These are phyloP conservation scores for Paecilomyces sp. DNA, from an alignment of 2,329 filamentous ascomycete genomes.

Conservation along the genomic window DNA sequence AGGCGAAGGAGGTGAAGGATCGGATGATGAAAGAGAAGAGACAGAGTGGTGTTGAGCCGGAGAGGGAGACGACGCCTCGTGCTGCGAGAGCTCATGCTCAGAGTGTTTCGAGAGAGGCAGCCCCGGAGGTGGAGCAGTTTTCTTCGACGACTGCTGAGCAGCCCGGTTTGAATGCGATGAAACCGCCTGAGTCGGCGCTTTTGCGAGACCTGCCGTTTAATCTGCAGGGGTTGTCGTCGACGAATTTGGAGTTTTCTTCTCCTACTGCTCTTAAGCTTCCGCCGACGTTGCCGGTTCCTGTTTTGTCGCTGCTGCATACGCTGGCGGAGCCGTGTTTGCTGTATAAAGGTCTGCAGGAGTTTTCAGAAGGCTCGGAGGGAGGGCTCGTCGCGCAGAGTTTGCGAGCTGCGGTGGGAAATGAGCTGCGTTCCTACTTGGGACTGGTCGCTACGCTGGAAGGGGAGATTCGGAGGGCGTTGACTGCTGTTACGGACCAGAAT, in stretches of 20 bases:
- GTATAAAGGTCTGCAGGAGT: slow-evolving; percentile 71
- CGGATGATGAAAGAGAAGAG: slow-evolving; percentile 11
- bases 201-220: slow-evolving; percentile 84
- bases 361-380: slow-evolving; percentile 72
- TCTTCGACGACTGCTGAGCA: slow-evolving; percentile 11
- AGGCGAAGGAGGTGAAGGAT: slow-evolving; percentile 13
- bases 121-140: slow-evolving; percentile 11
- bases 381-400: slow-evolving; percentile 90
- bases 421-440: slow-evolving; percentile 82
- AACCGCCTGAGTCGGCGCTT: slow-evolving; percentile 59
- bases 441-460: slow-evolving; percentile 87
- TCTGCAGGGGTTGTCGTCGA: slow-evolving; percentile 83
- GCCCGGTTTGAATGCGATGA: slow-evolving; percentile 41
- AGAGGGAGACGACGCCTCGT: slow-evolving; percentile 9
- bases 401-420: slow-evolving; percentile 73
- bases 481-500: slow-evolving; percentile 52
- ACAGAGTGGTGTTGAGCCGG: slow-evolving; percentile 10
- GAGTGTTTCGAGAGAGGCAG: slow-evolving; percentile 11
- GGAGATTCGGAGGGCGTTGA: slow-evolving; percentile 77
- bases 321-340: slow-evolving; percentile 91
- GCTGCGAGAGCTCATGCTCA: slow-evolving; percentile 9
- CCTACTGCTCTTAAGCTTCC: slow-evolving; percentile 68
- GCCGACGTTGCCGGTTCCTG: slow-evolving; percentile 68
- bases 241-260: slow-evolving; percentile 68
- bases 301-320: slow-evolving; percentile 80